A percentile compares a stretch with the other conserved stretches of the same genome.
phyloP scores from a whole-genome alignment of 352 stramenopile species.

The Phytophthora multivora region DNA sequence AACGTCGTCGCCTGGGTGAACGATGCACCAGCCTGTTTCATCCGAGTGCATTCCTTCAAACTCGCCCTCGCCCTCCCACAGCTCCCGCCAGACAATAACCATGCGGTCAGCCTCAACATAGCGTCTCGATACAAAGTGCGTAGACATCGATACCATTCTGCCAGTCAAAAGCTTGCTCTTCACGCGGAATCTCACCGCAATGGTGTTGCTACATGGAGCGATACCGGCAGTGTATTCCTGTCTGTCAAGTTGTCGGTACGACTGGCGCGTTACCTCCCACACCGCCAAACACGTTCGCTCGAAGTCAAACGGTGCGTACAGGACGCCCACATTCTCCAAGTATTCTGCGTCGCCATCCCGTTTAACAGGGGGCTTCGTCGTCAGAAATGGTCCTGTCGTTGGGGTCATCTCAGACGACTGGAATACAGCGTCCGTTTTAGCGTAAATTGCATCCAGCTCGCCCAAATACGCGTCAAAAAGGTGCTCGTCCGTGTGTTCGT shows the following conservation, averaged over 20 bases:
- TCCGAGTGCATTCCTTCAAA: constrained; percentile 29
- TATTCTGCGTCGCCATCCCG: constrained; percentile 28
- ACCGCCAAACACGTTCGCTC: constrained; percentile 10
- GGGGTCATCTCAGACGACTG: constrained; percentile 4
- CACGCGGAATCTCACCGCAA: constrained; percentile 26
- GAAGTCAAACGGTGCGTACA: constrained; percentile 17
- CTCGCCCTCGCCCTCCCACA: constrained; percentile 41
- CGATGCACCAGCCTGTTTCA: constrained; percentile 28
- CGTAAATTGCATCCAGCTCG: constrained; percentile 33
- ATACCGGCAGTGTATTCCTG: constrained; percentile 16
- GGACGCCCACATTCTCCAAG: constrained; percentile 24
- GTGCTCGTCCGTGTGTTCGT: constrained; percentile 7
- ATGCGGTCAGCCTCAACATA: constrained; percentile 51
- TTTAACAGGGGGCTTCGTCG: constrained; percentile 13
- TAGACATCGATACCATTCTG: constrained; percentile 12
- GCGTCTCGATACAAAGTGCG: constrained; percentile 39
- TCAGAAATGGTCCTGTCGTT: constrained; percentile 16
- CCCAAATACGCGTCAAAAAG: constrained; percentile 35
- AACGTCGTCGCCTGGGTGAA: constrained; percentile 1
- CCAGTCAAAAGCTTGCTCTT: constrained; percentile 14
- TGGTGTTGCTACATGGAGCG: constrained; percentile 13
- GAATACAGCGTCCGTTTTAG: constrained; percentile 30
- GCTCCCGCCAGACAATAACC: constrained; percentile 56
- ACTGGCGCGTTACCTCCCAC: constrained; percentile 20
- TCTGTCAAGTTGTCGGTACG: constrained; percentile 28